Evolutionary conservation across 768 basidiomycete species (phyloP).

Genomic region (Boletus rubropictus): DNA sequence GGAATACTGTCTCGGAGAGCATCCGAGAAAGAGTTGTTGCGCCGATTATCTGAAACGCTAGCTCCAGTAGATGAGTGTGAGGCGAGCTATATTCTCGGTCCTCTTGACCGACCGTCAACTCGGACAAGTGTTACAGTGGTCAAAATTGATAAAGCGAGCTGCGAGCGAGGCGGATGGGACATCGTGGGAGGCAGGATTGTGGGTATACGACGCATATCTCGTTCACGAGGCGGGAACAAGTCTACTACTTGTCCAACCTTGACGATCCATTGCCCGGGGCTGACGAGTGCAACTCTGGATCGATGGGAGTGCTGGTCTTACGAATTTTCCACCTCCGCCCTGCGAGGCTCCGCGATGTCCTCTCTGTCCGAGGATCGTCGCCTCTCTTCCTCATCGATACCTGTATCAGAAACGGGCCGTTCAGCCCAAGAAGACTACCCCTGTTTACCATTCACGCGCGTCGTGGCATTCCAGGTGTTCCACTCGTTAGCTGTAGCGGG

Average conservation of each 20-base stretch:
- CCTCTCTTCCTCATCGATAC: constrained; percentile 4
- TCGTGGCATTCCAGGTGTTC: constrained; percentile 51
- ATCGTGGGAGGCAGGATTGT: constrained; percentile 49
- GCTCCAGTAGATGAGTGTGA: constrained; percentile 35
- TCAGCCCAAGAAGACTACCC: constrained; percentile 31
- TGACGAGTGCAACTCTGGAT: constrained; percentile 62
- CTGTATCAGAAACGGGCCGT: background rate
- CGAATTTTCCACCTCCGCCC: constrained; percentile 45
- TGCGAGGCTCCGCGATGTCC: constrained; percentile 50
- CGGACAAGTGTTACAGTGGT: constrained; percentile 50
- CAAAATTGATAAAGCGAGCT: constrained; percentile 49
- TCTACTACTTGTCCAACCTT: constrained; percentile 13
- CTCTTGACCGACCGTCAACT: constrained; percentile 32
- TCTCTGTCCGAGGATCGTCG: constrained; percentile 34
- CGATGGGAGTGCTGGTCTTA: constrained; percentile 84
- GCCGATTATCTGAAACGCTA: constrained; percentile 44
- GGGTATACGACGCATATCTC: constrained; percentile 65
- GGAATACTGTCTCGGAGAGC: constrained; percentile 69
- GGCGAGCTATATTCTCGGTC: constrained; percentile 26
- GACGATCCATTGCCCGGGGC: constrained; percentile 31
- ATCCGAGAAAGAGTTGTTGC: constrained; percentile 59
- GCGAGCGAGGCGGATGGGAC: constrained; percentile 80
- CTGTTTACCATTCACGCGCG: constrained; percentile 76
- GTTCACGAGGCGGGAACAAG: constrained; percentile 34
- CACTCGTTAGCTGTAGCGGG: constrained; percentile 57